Evolutionary conservation across 2,329 filamentous ascomycete species (phyloP), one percentile per base, ranked within the genome.

Genomic region (Lachnellula cervina): DNA sequence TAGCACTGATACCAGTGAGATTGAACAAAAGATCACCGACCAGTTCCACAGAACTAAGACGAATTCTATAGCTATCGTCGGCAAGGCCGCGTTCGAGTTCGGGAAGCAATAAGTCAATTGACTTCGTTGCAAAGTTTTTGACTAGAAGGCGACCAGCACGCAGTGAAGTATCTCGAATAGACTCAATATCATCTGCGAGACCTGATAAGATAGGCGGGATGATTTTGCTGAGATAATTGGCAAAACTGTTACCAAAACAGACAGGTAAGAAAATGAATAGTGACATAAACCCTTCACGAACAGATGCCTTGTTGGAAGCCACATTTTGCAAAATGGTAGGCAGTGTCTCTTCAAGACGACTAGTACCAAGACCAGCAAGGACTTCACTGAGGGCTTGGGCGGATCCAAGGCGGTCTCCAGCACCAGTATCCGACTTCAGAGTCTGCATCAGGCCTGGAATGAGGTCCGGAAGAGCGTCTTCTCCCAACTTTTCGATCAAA

Each of bases 231-330:
- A 99, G 86, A 69, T 99, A 99, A 69, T 90, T 91, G 64, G 94
- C 88, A 69, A 99, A 99, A 72, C 92, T 96, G 80, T 99, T 99
- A 68, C 94, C 94, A 67, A 99, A 99, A 75, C 94, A 99, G 52
- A 96, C 94, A 13, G 94, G 94, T 76, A 99, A 84, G 81, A 97
- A 99, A 64, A 99, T 97, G 75, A 99, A 99, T 42, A 99, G 81
- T 7, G 94, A 97, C 94, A 99, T 99, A 77, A 99, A 99, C 46
- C 94, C 94, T 78, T 99, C 94, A 66, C 94, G 86, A 61, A 99
- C 90, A 53, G 91, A 85, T 17, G 94, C 72, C 73, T 96, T 97
- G 64, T 87, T 84, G 66, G 93, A 97, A 64, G 90, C 86, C 62
- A 96, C 93, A 68, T 99, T 99, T 68, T 97, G 93, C 42, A 99